Conservation (phyloP, 139 green algal genomes). For the Chlorella vulgaris region DNA sequence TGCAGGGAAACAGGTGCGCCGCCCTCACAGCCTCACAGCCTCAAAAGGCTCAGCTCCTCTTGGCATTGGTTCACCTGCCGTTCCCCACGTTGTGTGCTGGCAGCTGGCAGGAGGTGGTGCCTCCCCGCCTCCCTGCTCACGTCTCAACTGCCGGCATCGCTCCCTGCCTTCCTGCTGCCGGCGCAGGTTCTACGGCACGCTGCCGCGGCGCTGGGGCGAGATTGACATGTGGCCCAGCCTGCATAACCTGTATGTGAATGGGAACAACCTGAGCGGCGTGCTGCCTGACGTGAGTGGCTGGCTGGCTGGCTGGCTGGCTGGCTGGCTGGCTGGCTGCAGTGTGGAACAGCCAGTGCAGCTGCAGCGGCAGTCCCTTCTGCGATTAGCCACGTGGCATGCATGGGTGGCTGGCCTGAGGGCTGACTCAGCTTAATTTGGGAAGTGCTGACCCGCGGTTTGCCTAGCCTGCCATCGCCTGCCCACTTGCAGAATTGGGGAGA, state of each 20-base stretch:
- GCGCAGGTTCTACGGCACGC: conserved; percentile 30
- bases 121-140: not conserved
- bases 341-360: too few relatives aligned
- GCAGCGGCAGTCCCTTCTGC: too few relatives aligned
- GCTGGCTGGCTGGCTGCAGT: too few relatives aligned
- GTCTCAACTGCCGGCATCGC: not conserved
- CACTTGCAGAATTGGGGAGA: conserved; percentile 15
- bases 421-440: too few relatives aligned
- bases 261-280: conserved; percentile 27
- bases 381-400: too few relatives aligned
- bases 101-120: not conserved
- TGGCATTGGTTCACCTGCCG: too few relatives aligned
- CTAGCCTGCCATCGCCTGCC: not conserved
- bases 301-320: too few relatives aligned
- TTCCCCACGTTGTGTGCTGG: too few relatives aligned
- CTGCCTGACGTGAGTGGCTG: conserved; percentile 13
- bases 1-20: conserved; percentile 26
- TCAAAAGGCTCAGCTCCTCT: too few relatives aligned
- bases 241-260: conserved; percentile 19
- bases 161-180: too few relatives aligned
- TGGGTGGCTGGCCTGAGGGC: too few relatives aligned
- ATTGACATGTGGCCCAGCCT: conserved; percentile 24
- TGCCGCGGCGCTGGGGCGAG: conserved; percentile 20
- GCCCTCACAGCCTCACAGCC: not conserved
- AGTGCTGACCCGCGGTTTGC: too few relatives aligned